Evolutionary conservation across 768 basidiomycete genomes (phyloP).

Genomic region (Amanita jacksonii): DNA sequence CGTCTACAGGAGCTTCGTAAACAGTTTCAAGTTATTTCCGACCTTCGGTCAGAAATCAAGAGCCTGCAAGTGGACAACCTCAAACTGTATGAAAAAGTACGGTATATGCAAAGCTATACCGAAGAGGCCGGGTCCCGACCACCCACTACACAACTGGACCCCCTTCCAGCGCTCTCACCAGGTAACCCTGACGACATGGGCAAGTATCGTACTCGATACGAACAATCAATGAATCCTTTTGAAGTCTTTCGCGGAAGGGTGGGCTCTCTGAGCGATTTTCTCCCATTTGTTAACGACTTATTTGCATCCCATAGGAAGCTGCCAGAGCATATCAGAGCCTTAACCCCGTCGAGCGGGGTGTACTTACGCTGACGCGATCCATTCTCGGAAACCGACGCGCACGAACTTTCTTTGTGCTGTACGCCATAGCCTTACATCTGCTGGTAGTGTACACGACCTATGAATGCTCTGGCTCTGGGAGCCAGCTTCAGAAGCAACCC

Average conservation of each 20-base stretch:
- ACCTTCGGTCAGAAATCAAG: constrained; percentile 88
- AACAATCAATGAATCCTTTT: constrained; percentile 97
- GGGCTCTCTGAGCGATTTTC: constrained; percentile 23
- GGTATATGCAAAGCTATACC: constrained; percentile 96
- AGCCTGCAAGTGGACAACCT: constrained; percentile 90
- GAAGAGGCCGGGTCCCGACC: constrained; percentile 55
- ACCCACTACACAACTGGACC: constrained; percentile 57
- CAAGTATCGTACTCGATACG: constrained; percentile 86
- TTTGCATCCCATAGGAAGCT: constrained; percentile 57
- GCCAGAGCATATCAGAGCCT: constrained; percentile 87
- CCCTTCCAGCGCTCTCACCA: constrained; percentile 41
- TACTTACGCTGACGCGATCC: constrained; percentile 74
- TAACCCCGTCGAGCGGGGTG: constrained; percentile 84
- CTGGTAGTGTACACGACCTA: constrained; percentile 74
- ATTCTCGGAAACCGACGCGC: constrained; percentile 86
- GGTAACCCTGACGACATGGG: constrained; percentile 60
- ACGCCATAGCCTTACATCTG: constrained; percentile 73
- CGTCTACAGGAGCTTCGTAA: constrained; percentile 74
- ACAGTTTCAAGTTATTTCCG: constrained; percentile 91
- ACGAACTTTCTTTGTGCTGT: constrained; percentile 83
- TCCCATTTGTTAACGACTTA: background rate
- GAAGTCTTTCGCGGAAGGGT: constrained; percentile 95
- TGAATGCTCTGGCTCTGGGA: constrained; percentile 50
- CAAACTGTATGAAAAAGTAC: constrained; percentile 97
- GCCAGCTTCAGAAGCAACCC: constrained; percentile 42